These are phyloP conservation scores for Microglena sp. DNA, from an alignment of 139 green algal genomes.

Conservation along the genomic window DNA sequence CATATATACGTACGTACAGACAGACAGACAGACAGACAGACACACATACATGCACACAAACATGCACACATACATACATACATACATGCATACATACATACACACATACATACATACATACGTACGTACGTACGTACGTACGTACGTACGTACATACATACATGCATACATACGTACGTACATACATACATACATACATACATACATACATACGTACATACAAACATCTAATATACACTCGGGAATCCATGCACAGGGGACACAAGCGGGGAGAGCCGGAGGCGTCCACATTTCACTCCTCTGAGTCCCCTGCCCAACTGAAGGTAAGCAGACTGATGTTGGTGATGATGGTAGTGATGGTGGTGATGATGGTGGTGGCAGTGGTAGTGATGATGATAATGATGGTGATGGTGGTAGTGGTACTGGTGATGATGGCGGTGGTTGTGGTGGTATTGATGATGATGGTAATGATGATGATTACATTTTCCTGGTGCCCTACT, in stretches of 20 bases:
- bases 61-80: background rate
- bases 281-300: too few relatives aligned
- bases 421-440: background rate
- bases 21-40: background rate
- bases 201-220: too few relatives aligned
- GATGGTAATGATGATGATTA: too few relatives aligned
- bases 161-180: too few relatives aligned
- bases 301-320: too few relatives aligned
- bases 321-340: conserved; percentile 33
- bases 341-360: conserved; percentile 5
- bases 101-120: background rate
- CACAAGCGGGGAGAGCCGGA: too few relatives aligned
- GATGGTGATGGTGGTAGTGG: conserved; percentile 1
- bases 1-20: background rate
- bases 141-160: too few relatives aligned
- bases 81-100: background rate
- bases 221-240: too few relatives aligned
- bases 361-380: conserved; percentile 5
- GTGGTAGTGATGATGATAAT: conserved; percentile 5
- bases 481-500: too few relatives aligned
- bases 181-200: too few relatives aligned
- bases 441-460: background rate
- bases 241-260: too few relatives aligned
- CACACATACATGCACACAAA: background rate
- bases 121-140: too few relatives aligned